phyloP scores from a whole-genome alignment of 352 stramenopile species.

The Globisporangium cylindrosporum region DNA sequence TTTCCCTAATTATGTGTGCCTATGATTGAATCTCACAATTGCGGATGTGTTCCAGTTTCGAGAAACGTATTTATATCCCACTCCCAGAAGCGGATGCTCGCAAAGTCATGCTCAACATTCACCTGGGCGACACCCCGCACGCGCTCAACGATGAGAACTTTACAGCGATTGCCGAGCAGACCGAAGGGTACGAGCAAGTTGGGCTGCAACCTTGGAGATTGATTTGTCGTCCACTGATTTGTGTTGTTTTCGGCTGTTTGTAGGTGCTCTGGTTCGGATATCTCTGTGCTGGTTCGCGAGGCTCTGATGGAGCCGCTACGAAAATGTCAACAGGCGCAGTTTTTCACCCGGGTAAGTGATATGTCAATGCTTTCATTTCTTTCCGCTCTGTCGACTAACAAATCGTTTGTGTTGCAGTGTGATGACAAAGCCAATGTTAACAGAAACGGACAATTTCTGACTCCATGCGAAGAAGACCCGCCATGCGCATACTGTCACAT shows the following conservation, averaged over 20 bases:
- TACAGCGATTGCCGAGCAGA: constrained; percentile 89
- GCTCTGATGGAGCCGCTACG: constrained; percentile 97
- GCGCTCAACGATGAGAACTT: constrained; percentile 94
- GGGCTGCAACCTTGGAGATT: neutral
- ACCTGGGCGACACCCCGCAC: constrained; percentile 96
- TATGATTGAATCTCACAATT: constrained; percentile 1
- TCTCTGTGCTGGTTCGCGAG: constrained; percentile 96
- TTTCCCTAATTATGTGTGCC: no score
- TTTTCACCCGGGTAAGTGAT: constrained; percentile 66
- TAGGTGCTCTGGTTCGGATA: constrained; percentile 94
- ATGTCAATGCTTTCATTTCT: neutral
- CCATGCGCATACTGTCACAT: constrained; percentile 88
- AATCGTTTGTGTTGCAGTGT: constrained; percentile 38
- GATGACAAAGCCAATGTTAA: constrained; percentile 66
- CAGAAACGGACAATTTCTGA: constrained; percentile 69
- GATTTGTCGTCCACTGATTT: neutral
- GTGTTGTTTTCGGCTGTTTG: neutral
- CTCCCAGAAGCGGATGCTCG: constrained; percentile 92
- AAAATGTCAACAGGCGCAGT: constrained; percentile 96
- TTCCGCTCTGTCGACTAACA: neutral
- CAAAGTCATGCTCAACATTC: constrained; percentile 96
- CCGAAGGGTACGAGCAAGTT: constrained; percentile 79
- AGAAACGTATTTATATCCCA: constrained; percentile 99
- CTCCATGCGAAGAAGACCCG: constrained; percentile 80
- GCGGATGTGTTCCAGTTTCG: constrained; percentile 76